A percentile compares a stretch with the other conserved stretches of the same genome.
Conservation (phyloP, 768 basidiomycete species). For the Lentinula edodes region DNA sequence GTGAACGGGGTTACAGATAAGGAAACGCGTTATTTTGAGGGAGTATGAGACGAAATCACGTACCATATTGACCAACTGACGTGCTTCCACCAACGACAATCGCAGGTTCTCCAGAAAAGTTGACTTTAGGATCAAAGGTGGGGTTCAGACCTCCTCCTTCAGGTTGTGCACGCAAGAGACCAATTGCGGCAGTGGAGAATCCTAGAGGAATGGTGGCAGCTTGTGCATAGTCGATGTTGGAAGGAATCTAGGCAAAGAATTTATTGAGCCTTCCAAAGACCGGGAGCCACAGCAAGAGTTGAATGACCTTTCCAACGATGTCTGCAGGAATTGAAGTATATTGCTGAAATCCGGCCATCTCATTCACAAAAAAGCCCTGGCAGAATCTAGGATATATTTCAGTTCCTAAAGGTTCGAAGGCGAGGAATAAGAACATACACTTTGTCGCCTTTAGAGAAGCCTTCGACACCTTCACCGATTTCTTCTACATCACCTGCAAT, state of each 20-base stretch:
- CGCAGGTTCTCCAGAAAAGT: constrained; percentile 38
- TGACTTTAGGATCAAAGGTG: constrained; percentile 31
- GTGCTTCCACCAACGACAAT: constrained; percentile 43
- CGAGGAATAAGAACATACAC: constrained; percentile 32
- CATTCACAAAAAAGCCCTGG: constrained; percentile 32
- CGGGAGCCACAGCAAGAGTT: constrained; percentile 26
- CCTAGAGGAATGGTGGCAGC: constrained; percentile 46
- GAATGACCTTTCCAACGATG: constrained; percentile 32
- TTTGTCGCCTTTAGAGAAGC: constrained; percentile 45
- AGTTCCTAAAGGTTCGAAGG: not conserved
- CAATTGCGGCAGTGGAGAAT: constrained; percentile 43
- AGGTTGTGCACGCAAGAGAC: constrained; percentile 34
- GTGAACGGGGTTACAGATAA: not conserved
- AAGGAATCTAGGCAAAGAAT: constrained; percentile 42
- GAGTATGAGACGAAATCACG: constrained; percentile 11
- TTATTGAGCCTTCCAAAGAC: constrained; percentile 26
- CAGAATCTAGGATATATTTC: constrained; percentile 25
- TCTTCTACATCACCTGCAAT: constrained; percentile 45
- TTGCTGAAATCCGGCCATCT: constrained; percentile 38
- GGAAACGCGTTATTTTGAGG: not conserved
- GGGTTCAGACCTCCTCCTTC: constrained; percentile 35
- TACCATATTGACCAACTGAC: constrained; percentile 47
- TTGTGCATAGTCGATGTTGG: constrained; percentile 40
- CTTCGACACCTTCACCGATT: constrained; percentile 46
- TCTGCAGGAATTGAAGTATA: constrained; percentile 34